Evolutionary conservation across 257 asterid genomes (phyloP).

Genomic region (Solanum pimpinellifolium): DNA sequence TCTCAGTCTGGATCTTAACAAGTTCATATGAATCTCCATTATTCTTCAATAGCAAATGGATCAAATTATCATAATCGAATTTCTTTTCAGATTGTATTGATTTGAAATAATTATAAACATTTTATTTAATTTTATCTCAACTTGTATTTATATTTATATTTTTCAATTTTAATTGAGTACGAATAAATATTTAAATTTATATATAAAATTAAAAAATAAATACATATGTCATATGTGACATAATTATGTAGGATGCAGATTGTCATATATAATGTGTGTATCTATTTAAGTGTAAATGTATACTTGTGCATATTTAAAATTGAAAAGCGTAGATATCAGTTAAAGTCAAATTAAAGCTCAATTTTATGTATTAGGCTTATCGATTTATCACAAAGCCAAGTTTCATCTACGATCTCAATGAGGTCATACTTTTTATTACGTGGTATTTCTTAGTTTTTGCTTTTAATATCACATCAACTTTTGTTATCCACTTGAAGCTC

Average conservation of each 20-base stretch:
- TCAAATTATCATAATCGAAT: not conserved
- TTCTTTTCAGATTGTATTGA: not conserved
- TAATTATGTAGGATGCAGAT: too few species aligned
- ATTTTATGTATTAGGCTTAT: not conserved
- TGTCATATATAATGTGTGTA: too few species aligned
- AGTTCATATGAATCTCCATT: not conserved
- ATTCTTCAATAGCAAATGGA: not conserved
- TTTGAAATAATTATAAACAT: too few species aligned
- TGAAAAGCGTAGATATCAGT: too few species aligned
- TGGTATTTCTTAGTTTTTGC: not conserved
- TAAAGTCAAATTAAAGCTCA: too few species aligned
- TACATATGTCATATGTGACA: fast-evolving
- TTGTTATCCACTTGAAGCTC: too few species aligned
- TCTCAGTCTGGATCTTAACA: not conserved
- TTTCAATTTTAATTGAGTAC: not conserved
- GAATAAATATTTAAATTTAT: too few species aligned
- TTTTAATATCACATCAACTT: not conserved
- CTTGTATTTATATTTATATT: too few species aligned
- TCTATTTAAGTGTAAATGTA: too few species aligned
- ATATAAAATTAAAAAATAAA: too few species aligned
- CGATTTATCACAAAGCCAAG: not conserved
- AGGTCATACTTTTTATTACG: not conserved
- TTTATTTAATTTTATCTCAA: too few species aligned
- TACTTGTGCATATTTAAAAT: too few species aligned
- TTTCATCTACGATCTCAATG: not conserved